Base-by-base conservation (phyloP, 2,329 filamentous ascomycete genomes). In the Sporothrix phasma region DNA sequence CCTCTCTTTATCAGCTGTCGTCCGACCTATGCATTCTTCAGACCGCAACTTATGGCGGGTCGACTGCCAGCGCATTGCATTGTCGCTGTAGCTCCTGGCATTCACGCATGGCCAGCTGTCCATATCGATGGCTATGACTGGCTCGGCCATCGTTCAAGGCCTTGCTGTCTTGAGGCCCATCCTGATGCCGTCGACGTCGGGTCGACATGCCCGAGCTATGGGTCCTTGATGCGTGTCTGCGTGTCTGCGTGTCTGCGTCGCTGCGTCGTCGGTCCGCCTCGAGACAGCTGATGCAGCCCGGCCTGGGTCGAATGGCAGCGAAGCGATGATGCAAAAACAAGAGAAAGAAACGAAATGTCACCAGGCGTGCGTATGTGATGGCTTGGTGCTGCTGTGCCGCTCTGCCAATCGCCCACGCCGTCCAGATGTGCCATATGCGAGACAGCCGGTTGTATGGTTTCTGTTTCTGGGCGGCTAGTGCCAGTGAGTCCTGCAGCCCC, bases 31-130 rank as follows among this genome's bases (percentile, higher is more conserved):
- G 5, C 15, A 7, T 4, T 39, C 59, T 26, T 34, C 59, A 61
- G 59, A 61, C 59, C 59, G 59, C 45, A 61, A 61, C 45, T 61
- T 37, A 31, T 26, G 34, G 53, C 53, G 62, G 62, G 53, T 64
- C 51, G 29, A 19, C 19, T 49, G 62, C 62, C 62, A 64, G 39
- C 62, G 62, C 62, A 59, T 58, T 26, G 62, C 43, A 37, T 47
- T 29, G 59, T 26, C 15, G 34, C 24, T 19, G 39, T 59, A 39
- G 24, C 24, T 29, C 39, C 39, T 45, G 39, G 56, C 39, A 59
- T 59, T n/a, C 26, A 49, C 58, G 58, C 58, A 61, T 37, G 58
- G 43, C 58, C 29, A 47, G 46, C 39, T 46, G 15, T 31, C 56
- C 22, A 24, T 46, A 22, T 29, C 26, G 24, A 31, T 15, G 56